phyloP scores from a whole-genome alignment of 2,329 filamentous ascomycete genomes.

The Aureobasidium sp. region DNA sequence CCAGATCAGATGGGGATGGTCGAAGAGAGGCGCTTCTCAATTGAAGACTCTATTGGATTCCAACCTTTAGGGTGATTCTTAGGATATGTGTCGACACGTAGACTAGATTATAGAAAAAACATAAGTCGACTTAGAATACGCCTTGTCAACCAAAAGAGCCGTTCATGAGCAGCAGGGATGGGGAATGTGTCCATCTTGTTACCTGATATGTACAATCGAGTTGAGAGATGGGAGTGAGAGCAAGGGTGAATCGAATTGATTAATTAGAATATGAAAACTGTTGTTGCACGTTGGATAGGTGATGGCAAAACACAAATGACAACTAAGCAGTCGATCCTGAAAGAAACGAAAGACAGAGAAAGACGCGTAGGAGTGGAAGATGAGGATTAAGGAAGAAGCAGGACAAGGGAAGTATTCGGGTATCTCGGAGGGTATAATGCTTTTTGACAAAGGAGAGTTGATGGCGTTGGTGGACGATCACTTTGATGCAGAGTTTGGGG shows the following conservation, averaged over 20 bases:
- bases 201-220: neutral
- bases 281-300: neutral
- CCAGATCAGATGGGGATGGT: slow-evolving; percentile 44
- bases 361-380: neutral
- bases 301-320: neutral
- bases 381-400: neutral
- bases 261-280: neutral
- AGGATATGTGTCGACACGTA: neutral
- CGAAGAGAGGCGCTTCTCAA: slow-evolving; percentile 6
- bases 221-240: neutral
- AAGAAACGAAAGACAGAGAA: neutral
- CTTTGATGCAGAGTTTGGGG: neutral
- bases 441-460: slow-evolving; percentile 2
- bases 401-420: neutral
- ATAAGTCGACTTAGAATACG: neutral
- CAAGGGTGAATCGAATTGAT: neutral
- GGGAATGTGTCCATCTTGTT: too few relatives aligned
- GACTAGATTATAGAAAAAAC: neutral
- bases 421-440: slow-evolving; percentile 13
- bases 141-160: neutral
- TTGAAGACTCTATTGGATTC: slow-evolving; percentile 5
- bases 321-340: neutral
- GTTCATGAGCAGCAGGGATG: neutral
- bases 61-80: neutral
- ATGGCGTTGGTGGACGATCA: neutral